Conservation (phyloP, 2,329 filamentous ascomycete species). For the Fusarium gaditjirri region DNA sequence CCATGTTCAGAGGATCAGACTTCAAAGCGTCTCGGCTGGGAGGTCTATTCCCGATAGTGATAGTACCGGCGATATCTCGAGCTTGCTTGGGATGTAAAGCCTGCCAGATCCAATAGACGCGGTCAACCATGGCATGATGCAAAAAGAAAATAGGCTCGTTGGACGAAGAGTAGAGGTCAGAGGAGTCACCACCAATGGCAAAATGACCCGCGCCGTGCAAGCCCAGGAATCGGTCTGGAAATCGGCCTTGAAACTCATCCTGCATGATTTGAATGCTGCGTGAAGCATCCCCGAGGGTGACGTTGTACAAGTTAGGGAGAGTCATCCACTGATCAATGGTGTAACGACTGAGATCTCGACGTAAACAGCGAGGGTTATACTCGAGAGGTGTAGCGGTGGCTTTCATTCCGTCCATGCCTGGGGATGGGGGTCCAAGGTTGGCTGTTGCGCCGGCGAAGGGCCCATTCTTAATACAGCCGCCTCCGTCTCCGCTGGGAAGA, state of each 20-base stretch:
- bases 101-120: constrained; percentile 14
- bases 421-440: constrained; percentile 1
- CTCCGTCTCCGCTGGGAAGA: not conserved
- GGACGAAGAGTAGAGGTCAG: constrained; percentile 9
- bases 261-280: not conserved
- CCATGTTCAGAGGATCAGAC: constrained; percentile 2
- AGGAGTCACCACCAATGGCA: not conserved
- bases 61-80: constrained; percentile 4
- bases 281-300: not conserved
- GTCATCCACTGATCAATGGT: not conserved
- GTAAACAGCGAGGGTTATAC: constrained; percentile 2
- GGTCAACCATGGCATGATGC: constrained; percentile 15
- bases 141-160: constrained; percentile 10
- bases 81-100: not conserved
- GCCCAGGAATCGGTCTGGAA: not conserved
- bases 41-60: not conserved
- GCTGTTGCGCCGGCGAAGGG: not conserved
- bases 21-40: constrained; percentile 2
- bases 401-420: constrained; percentile 13
- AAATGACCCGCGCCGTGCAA: constrained; percentile 13
- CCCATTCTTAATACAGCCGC: not conserved
- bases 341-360: not conserved
- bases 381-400: not conserved
- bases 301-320: not conserved
- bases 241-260: constrained; percentile 8